These are phyloP conservation scores for Vanderwaltozyma verrucispora DNA, from an alignment of 805 yeast genomes.

Conservation along the genomic window DNA sequence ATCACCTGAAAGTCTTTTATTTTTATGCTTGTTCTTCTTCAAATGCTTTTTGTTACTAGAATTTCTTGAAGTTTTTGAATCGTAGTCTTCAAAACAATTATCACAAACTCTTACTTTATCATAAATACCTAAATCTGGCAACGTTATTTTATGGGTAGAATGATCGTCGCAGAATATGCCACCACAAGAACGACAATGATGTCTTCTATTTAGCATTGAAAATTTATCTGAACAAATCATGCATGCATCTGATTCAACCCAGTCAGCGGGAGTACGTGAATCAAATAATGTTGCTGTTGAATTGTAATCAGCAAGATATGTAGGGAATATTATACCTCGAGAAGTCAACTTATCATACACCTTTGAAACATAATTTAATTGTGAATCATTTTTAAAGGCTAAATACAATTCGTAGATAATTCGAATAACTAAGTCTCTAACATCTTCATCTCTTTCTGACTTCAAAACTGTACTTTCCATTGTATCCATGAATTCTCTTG, in stretches of 20 bases:
- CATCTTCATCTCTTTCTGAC: slow-evolving; percentile 35
- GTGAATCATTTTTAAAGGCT: slow-evolving; percentile 59
- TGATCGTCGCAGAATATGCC: slow-evolving; percentile 85
- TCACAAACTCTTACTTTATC: slow-evolving; percentile 93
- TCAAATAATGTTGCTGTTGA: slow-evolving; percentile 50
- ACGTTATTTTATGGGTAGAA: slow-evolving; percentile 58
- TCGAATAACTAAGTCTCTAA: slow-evolving; percentile 49
- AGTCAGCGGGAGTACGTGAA: slow-evolving; percentile 89
- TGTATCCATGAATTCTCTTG: slow-evolving; percentile 80
- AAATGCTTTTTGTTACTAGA: slow-evolving; percentile 9
- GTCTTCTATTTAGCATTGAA: slow-evolving; percentile 77
- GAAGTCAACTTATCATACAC: slow-evolving; percentile 48
- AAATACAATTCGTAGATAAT: slow-evolving; percentile 69
- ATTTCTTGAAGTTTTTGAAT: slow-evolving; percentile 26
- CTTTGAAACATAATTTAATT: slow-evolving; percentile 51
- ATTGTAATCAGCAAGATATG: slow-evolving; percentile 9
- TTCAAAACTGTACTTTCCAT: slow-evolving; percentile 39
- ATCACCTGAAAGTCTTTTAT: slow-evolving; percentile 35
- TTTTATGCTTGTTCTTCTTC: slow-evolving; percentile 19
- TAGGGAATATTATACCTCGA: slow-evolving; percentile 64
- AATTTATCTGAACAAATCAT: slow-evolving; percentile 84
- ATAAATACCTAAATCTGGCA: slow-evolving; percentile 77
- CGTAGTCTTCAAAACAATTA: slow-evolving; percentile 62
- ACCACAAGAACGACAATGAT: slow-evolving; percentile 96
- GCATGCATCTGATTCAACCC: slow-evolving; percentile 93